These are phyloP conservation scores for Camptophora hylomeconis DNA, from an alignment of 2,329 filamentous ascomycete species.

Conservation along the genomic window DNA sequence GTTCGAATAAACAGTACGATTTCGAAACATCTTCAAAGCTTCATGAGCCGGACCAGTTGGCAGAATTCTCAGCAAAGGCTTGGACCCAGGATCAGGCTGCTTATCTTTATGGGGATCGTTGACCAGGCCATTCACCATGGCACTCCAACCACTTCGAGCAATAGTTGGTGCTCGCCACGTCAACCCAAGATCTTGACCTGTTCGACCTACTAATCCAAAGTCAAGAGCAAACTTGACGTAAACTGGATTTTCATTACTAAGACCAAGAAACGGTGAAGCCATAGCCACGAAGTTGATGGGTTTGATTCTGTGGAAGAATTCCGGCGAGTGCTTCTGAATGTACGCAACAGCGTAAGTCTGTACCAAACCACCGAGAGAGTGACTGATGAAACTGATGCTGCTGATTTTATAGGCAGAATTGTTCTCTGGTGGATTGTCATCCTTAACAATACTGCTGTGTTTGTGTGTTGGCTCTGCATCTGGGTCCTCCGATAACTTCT, in stretches of 20 bases:
- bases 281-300: conserved; percentile 94
- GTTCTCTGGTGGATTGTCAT: conserved; percentile 27
- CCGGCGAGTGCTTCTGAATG: conserved; percentile 74
- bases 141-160: conserved; percentile 59
- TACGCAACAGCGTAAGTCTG: conserved; percentile 73
- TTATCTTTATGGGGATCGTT: conserved; percentile 33
- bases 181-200: conserved; percentile 84
- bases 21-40: conserved; percentile 62
- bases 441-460: conserved; percentile 45
- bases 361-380: conserved; percentile 78
- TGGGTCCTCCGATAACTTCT: conserved; percentile 7
- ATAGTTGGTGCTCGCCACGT: conserved; percentile 72
- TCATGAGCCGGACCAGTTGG: conserved; percentile 73
- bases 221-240: conserved; percentile 96
- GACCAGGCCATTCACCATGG: conserved; percentile 57
- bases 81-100: conserved; percentile 69
- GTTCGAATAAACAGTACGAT: conserved; percentile 72
- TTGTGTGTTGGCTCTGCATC: conserved; percentile 42
- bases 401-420: conserved; percentile 51
- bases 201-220: conserved; percentile 90
- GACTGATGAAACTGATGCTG: conserved; percentile 78
- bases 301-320: conserved; percentile 63
- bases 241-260: conserved; percentile 92
- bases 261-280: conserved; percentile 68
- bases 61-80: conserved; percentile 66